Conservation (phyloP, 2,329 filamentous ascomycete species). For the Exophiala sp. region DNA sequence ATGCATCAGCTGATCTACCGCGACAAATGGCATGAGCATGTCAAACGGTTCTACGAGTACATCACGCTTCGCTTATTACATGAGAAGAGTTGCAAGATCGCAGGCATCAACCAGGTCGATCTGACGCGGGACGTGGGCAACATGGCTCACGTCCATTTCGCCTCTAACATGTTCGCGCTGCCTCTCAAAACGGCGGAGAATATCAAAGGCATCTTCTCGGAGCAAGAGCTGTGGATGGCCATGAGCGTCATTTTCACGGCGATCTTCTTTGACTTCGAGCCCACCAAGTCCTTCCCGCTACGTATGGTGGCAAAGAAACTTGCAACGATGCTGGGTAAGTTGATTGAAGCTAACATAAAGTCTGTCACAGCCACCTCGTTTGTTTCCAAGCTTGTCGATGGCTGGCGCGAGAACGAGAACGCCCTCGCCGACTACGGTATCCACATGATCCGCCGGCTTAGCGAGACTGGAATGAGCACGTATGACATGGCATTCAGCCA, state of each 20-base stretch:
- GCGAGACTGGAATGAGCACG: slow-evolving; percentile 56
- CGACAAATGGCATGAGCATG: slow-evolving; percentile 55
- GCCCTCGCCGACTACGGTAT: slow-evolving; percentile 59
- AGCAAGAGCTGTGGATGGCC: slow-evolving; percentile 54
- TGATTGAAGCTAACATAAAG: slow-evolving; percentile 62
- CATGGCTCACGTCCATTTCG: slow-evolving; percentile 51
- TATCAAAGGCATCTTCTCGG: slow-evolving; percentile 49
- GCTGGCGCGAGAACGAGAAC: slow-evolving; percentile 48
- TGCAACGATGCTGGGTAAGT: slow-evolving; percentile 52
- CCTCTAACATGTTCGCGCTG: slow-evolving; percentile 50
- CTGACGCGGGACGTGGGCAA: slow-evolving; percentile 57
- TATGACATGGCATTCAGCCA: slow-evolving; percentile 66
- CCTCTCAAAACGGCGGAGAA: slow-evolving; percentile 50
- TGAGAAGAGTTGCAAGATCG: slow-evolving; percentile 60
- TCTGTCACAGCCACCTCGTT: slow-evolving; percentile 51
- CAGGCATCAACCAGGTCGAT: slow-evolving; percentile 60
- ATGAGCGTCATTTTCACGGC: slow-evolving; percentile 60
- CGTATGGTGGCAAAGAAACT: slow-evolving; percentile 54
- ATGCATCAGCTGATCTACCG: slow-evolving; percentile 56
- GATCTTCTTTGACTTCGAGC: slow-evolving; percentile 62
- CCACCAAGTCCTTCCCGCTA: slow-evolving; percentile 60
- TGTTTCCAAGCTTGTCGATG: slow-evolving; percentile 49
- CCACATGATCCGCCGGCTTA: slow-evolving; percentile 58
- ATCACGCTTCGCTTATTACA: slow-evolving; percentile 57
- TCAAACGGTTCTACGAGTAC: slow-evolving; percentile 62